Evolutionary conservation across 768 basidiomycete genomes (phyloP).

Genomic region (Psilocybe sp.): DNA sequence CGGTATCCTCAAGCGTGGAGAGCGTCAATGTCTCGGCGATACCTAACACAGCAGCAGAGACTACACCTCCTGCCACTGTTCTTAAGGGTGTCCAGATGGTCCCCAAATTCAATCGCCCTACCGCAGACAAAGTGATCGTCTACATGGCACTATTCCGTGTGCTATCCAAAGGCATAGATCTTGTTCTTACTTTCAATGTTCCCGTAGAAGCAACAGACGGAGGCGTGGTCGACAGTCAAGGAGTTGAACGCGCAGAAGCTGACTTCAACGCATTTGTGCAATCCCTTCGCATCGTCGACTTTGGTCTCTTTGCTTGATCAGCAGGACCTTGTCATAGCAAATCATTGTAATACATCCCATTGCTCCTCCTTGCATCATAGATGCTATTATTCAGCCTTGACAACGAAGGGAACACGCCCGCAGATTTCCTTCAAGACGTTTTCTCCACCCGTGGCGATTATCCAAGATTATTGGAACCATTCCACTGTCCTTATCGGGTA

Average conservation of each 20-base stretch:
- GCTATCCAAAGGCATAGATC: constrained; percentile 64
- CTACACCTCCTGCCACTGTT: constrained; percentile 56
- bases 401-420: no score
- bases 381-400: no score
- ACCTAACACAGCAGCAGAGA: constrained; percentile 37
- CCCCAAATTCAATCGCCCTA: constrained; percentile 68
- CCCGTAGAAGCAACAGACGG: constrained; percentile 52
- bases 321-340: background rate
- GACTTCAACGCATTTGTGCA: constrained; percentile 55
- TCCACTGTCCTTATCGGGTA: constrained; percentile 13
- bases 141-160: constrained; percentile 82
- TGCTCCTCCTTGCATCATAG: no score
- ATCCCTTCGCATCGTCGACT: constrained; percentile 67
- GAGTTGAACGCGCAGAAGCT: constrained; percentile 31
- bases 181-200: constrained; percentile 84
- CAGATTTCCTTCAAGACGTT: background rate
- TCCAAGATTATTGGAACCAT: constrained; percentile 6
- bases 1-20: constrained; percentile 47
- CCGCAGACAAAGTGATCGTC: constrained; percentile 69
- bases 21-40: constrained; percentile 28
- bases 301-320: constrained; percentile 59
- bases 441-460: constrained; percentile 1
- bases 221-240: constrained; percentile 38
- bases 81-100: constrained; percentile 72
- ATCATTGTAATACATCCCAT: constrained; percentile 1